A percentile compares a stretch with the other conserved stretches of the same genome.
These are phyloP conservation scores for Psilocybe cyanescens DNA, from an alignment of 768 basidiomycete genomes.

Conservation along the genomic window DNA sequence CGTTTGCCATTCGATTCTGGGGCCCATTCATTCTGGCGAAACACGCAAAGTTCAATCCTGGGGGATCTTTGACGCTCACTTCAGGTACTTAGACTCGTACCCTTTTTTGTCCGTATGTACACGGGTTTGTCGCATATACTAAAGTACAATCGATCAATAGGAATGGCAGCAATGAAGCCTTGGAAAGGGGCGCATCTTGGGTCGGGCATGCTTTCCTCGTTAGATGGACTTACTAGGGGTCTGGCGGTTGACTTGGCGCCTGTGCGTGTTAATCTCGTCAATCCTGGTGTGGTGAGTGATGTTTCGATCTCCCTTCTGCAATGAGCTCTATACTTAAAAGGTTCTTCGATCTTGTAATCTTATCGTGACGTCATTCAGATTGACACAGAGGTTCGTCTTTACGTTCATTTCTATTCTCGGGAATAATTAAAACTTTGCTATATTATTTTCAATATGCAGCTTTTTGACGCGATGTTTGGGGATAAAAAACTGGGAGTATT, in stretches of 20 bases:
- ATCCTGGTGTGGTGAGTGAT: background rate
- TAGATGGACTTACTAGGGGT: background rate
- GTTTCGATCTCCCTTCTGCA: too few relatives aligned
- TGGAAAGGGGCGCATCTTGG: background rate
- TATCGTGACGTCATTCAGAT: background rate
- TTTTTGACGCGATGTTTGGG: background rate
- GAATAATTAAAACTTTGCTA: too few relatives aligned
- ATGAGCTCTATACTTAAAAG: too few relatives aligned
- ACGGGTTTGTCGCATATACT: background rate
- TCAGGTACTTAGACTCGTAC: background rate
- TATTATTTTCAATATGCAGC: background rate
- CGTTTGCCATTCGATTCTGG: background rate
- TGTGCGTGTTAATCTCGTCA: background rate
- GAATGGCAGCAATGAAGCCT: background rate
- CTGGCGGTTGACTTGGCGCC: background rate
- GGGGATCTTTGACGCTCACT: background rate
- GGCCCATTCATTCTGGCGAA: background rate
- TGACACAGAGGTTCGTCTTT: background rate
- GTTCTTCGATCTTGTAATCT: background rate
- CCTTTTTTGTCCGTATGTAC: too few relatives aligned
- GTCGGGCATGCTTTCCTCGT: background rate
- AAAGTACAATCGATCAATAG: background rate
- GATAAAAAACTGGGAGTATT: background rate
- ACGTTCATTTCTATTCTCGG: too few relatives aligned
- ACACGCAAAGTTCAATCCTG: background rate